Evolutionary conservation across 2,329 filamentous ascomycete genomes (phyloP).

Genomic region (Pezicula neosporulosa): DNA sequence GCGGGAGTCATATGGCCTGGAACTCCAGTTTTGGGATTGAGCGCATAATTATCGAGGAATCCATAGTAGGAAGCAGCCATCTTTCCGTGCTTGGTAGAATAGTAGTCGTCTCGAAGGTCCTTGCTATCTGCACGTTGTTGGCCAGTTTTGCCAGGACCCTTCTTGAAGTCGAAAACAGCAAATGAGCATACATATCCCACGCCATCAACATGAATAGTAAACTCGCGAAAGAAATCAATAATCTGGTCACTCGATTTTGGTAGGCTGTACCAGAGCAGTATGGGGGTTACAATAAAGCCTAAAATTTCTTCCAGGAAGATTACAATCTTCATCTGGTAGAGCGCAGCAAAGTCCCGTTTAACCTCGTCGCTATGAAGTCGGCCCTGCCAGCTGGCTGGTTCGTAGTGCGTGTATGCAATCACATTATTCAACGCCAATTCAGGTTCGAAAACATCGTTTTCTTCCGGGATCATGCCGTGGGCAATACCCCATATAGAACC

Average conservation of each 20-base stretch:
- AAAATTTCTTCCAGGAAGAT: slow-evolving; percentile 92
- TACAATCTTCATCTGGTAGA: slow-evolving; percentile 89
- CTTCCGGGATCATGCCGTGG: slow-evolving; percentile 80
- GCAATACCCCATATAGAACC: slow-evolving; percentile 80
- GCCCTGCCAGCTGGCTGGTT: slow-evolving; percentile 83
- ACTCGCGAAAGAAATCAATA: slow-evolving; percentile 96
- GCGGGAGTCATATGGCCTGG: slow-evolving; percentile 57
- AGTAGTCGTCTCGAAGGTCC: slow-evolving; percentile 84
- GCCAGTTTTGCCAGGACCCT: slow-evolving; percentile 58
- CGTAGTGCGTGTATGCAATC: slow-evolving; percentile 89
- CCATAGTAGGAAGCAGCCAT: slow-evolving; percentile 97
- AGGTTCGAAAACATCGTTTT: slow-evolving; percentile 86
- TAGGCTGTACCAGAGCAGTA: slow-evolving; percentile 82
- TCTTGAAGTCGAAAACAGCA: slow-evolving; percentile 95
- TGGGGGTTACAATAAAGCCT: slow-evolving; percentile 87
- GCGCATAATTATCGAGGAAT: slow-evolving; percentile 88
- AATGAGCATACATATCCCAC: slow-evolving; percentile 96
- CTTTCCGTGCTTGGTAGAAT: slow-evolving; percentile 91
- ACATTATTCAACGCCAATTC: slow-evolving; percentile 86
- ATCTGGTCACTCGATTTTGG: slow-evolving; percentile 88
- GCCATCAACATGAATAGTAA: slow-evolving; percentile 94
- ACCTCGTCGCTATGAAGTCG: slow-evolving; percentile 93
- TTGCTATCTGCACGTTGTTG: slow-evolving; percentile 31
- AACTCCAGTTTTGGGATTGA: slow-evolving; percentile 66
- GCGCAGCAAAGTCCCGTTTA: slow-evolving; percentile 80